Evolutionary conservation across 176 grass and related monocot species (phyloP), one percentile per base, ranked within the genome.

Genomic region (Oryza brachyantha): DNA sequence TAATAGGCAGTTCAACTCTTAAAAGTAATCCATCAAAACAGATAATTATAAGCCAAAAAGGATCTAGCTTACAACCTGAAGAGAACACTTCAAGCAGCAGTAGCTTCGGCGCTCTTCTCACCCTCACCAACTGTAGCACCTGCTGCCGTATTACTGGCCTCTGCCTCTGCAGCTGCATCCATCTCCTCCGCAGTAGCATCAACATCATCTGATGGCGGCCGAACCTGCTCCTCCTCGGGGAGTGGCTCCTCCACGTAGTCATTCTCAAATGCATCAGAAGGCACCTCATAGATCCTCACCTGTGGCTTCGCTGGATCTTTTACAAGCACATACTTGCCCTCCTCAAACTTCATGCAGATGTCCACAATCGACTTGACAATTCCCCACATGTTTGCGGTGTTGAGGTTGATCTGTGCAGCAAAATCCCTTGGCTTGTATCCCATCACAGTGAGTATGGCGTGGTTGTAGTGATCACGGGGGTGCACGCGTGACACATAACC

Each of bases 211-310:
- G 79, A 41, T 11, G 76, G 65, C 0, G 89, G 84, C 13, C 83
- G 93, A 28, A 95, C 86, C 64, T 95, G 93, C 78, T 95, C 93
- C 84, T 95, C 93, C 81, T 95, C 93, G 2, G 93, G 93, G 72
- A 95, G 89, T 39, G 93, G 93, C 86, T 95, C 93, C 42, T 95
- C 93, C 79, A 95, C 93, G 67, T 95, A 95, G 43, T 95, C 93
- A 12, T 95, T 95, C 86, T 95, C 93, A 80, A 95, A 95, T 1
- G 89, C 93, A 80, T 95, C 93, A 6, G 81, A 76, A 32, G 93
- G 84, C 42, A 95, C 93, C 74, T 83, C 89, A 16, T 95, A 95
- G 60, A 95, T 89, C 77, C 93, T 89, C 31, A 95, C 58, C 66
- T 95, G 93, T 27, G 89, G 93, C 84, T 92, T 95, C 0, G 75